phyloP scores from a whole-genome alignment of 2,329 filamentous ascomycete species.

The Septoria linicola region DNA sequence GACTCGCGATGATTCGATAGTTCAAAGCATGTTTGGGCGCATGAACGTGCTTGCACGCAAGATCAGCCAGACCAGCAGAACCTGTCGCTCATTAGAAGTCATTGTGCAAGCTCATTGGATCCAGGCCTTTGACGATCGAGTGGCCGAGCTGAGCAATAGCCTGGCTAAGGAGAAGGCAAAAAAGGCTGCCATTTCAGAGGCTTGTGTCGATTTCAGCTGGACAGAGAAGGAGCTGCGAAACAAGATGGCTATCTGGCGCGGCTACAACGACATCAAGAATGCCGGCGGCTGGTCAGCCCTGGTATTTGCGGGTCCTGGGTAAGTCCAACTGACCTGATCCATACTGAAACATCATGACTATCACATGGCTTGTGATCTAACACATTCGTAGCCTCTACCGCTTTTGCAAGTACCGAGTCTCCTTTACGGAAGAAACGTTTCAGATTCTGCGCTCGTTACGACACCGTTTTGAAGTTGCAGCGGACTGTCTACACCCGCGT shows the following conservation, averaged over 20 bases:
- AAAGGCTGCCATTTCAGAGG: slow-evolving; percentile 54
- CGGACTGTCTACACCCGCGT: slow-evolving; percentile 35
- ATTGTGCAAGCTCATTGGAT: slow-evolving; percentile 60
- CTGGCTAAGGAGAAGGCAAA: slow-evolving; percentile 45
- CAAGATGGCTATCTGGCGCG: slow-evolving; percentile 55
- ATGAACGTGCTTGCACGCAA: slow-evolving; percentile 48
- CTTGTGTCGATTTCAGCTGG: slow-evolving; percentile 56
- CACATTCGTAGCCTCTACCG: slow-evolving; percentile 60
- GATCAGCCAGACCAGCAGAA: slow-evolving; percentile 52
- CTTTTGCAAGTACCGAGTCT: slow-evolving; percentile 60
- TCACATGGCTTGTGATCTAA: too few species aligned
- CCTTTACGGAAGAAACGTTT: slow-evolving; percentile 54
- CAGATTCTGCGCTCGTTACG: slow-evolving; percentile 47
- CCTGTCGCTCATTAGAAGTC: slow-evolving; percentile 58
- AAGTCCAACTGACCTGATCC: too few species aligned
- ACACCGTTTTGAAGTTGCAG: slow-evolving; percentile 45
- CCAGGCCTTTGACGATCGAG: slow-evolving; percentile 55
- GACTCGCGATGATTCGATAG: slow-evolving; percentile 21
- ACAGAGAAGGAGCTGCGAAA: slow-evolving; percentile 59
- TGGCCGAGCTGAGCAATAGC: slow-evolving; percentile 41
- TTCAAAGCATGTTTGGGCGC: slow-evolving; percentile 39
- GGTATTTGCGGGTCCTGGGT: slow-evolving; percentile 58
- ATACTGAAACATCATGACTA: too few species aligned
- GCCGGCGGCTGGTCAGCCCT: slow-evolving; percentile 57
- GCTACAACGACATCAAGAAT: slow-evolving; percentile 60